Conservation (phyloP, 2,329 filamentous ascomycete species). For the Ophiostoma australiae region DNA sequence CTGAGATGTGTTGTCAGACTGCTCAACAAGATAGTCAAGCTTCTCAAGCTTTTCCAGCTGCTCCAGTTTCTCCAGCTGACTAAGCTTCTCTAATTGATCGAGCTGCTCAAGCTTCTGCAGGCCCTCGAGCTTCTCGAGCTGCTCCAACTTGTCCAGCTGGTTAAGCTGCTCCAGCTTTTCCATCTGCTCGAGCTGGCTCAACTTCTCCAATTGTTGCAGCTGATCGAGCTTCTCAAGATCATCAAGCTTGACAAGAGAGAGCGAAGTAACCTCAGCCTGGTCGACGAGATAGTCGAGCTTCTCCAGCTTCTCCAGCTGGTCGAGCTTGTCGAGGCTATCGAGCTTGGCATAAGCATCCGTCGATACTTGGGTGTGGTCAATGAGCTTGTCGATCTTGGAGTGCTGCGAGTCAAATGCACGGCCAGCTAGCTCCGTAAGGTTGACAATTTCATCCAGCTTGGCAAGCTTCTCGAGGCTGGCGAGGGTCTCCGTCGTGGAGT, state of each 20-base stretch:
- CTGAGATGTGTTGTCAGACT: neutral
- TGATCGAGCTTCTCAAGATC: constrained; percentile 25
- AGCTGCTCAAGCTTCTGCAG: constrained; percentile 17
- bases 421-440: constrained; percentile 20
- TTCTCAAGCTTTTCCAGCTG: constrained; percentile 49
- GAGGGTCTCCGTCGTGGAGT: constrained; percentile 65
- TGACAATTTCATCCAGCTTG: constrained; percentile 19
- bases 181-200: constrained; percentile 11
- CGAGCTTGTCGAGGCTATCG: constrained; percentile 38
- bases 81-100: neutral
- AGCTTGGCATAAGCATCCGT: constrained; percentile 16
- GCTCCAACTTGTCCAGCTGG: constrained; percentile 40
- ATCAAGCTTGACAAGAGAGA: constrained; percentile 28
- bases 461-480: constrained; percentile 33
- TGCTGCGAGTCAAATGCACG: constrained; percentile 26
- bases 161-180: constrained; percentile 32
- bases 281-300: constrained; percentile 44
- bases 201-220: constrained; percentile 35
- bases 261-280: constrained; percentile 50
- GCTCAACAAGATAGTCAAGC: constrained; percentile 35
- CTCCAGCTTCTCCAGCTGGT: constrained; percentile 11
- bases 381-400: constrained; percentile 23
- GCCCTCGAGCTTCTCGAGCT: constrained; percentile 36
- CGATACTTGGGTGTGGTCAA: constrained; percentile 20
- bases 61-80: constrained; percentile 53